Evolutionary conservation across 176 grass and related monocot species (phyloP).

Genomic region (Phoenix dactylifera): DNA sequence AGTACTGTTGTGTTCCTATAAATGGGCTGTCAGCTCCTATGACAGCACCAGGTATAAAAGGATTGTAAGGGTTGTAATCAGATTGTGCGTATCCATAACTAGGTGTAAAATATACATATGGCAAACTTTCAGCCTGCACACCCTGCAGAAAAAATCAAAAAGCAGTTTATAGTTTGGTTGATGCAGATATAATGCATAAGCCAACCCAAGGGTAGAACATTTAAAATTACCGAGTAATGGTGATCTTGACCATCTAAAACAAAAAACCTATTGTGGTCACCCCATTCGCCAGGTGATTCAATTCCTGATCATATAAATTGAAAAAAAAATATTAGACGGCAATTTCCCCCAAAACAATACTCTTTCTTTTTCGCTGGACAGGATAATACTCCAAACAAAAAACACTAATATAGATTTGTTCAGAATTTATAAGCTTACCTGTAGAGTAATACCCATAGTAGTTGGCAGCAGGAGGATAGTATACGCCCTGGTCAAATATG

Average conservation of each 20-base stretch:
- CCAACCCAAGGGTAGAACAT: neutral
- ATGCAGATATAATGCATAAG: too few species aligned
- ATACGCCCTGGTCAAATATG: constrained; percentile 43
- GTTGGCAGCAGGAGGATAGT: constrained; percentile 36
- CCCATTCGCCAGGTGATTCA: constrained; percentile 59
- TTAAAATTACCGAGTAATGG: constrained; percentile 50
- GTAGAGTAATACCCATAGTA: constrained; percentile 48
- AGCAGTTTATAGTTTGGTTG: too few species aligned
- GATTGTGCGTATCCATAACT: constrained; percentile 52
- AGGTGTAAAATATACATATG: constrained; percentile 47
- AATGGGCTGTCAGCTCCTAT: constrained; percentile 35
- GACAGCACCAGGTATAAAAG: constrained; percentile 37
- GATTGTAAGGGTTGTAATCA: constrained; percentile 51
- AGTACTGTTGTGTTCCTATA: constrained; percentile 38
- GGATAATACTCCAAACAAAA: neutral
- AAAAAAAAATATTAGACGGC: neutral
- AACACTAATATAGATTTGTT: too few species aligned
- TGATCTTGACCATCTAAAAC: constrained; percentile 62
- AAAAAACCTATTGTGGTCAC: constrained; percentile 38
- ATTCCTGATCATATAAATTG: constrained; percentile 32
- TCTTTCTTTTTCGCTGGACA: too few species aligned
- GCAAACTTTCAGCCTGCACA: constrained; percentile 45
- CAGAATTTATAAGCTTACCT: constrained; percentile 20
- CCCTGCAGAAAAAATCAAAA: constrained; percentile 21
- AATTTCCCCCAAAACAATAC: neutral